Conservation (phyloP, 2,329 filamentous ascomycete genomes). For the Juglanconis juglandina region DNA sequence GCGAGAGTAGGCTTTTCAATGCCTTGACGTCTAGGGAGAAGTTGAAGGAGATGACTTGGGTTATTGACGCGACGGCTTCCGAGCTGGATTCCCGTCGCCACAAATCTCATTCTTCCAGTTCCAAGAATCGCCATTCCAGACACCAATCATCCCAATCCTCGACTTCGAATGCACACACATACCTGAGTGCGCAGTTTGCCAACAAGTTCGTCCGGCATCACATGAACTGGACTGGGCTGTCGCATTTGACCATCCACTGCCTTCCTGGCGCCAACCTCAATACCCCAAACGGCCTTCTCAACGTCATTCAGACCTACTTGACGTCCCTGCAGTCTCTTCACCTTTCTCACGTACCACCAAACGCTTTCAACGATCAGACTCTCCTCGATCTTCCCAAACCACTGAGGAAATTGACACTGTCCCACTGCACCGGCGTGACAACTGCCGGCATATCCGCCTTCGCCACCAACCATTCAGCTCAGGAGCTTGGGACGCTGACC, state of each 20-base stretch:
- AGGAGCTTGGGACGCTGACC: slow-evolving; percentile 46
- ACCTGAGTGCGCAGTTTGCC: slow-evolving; percentile 35
- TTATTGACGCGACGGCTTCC: slow-evolving; percentile 38
- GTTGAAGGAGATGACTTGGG: slow-evolving; percentile 58
- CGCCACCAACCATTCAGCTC: slow-evolving; percentile 46
- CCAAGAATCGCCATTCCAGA: slow-evolving; percentile 18
- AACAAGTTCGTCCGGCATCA: slow-evolving; percentile 40
- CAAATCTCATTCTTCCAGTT: slow-evolving; percentile 41
- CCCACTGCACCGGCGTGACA: slow-evolving; percentile 54
- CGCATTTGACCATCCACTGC: slow-evolving; percentile 57
- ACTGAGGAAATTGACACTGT: slow-evolving; percentile 53
- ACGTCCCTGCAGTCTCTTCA: slow-evolving; percentile 57
- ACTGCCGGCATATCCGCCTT: slow-evolving; percentile 55
- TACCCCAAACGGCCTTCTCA: slow-evolving; percentile 47
- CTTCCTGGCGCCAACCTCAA: slow-evolving; percentile 52
- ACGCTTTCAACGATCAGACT: slow-evolving; percentile 55
- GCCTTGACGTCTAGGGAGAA: slow-evolving; percentile 55
- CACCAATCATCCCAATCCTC: slow-evolving; percentile 3
- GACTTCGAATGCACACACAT: slow-evolving; percentile 30
- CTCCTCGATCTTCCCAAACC: slow-evolving; percentile 50
- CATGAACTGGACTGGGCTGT: slow-evolving; percentile 52
- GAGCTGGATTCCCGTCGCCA: slow-evolving; percentile 16
- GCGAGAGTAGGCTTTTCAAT: slow-evolving; percentile 55
- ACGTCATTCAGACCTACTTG: slow-evolving; percentile 46
- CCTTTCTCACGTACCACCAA: slow-evolving; percentile 52